Evolutionary conservation across 257 asterid genomes (phyloP).

Genomic region (Nicotiana noctiflora): DNA sequence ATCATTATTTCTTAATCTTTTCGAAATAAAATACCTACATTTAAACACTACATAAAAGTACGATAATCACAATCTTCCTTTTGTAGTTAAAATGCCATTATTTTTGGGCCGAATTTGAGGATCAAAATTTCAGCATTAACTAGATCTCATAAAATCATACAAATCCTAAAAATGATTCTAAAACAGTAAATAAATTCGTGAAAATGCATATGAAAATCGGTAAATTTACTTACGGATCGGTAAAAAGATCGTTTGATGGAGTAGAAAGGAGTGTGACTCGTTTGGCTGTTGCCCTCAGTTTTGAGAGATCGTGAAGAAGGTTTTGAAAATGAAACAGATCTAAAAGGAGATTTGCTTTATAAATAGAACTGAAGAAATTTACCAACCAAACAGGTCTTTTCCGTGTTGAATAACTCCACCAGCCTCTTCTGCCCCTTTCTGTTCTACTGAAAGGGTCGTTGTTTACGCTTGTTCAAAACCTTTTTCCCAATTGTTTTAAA

Average conservation of each 20-base stretch:
- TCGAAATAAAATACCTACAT: background rate
- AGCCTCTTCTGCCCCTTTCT: background rate
- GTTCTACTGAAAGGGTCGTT: background rate
- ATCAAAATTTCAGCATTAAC: background rate
- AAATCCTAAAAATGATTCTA: background rate
- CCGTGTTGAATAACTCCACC: conserved; percentile 6
- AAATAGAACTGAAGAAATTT: background rate
- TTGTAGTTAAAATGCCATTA: background rate
- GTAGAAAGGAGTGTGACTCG: background rate
- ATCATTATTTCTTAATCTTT: background rate
- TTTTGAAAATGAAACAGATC: background rate
- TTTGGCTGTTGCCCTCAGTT: background rate
- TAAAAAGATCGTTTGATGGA: background rate
- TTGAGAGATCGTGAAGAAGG: background rate
- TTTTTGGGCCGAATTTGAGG: background rate
- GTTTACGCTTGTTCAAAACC: background rate
- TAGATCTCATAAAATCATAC: background rate
- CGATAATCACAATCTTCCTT: background rate
- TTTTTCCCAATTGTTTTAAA: background rate
- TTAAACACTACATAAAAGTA: background rate
- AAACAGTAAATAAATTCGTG: background rate
- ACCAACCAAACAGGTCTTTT: background rate
- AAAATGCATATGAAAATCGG: background rate
- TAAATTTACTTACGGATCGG: background rate
- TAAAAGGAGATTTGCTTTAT: background rate